These are phyloP conservation scores for Vicia faba DNA, from an alignment of 306 rosid species.

Conservation along the genomic window DNA sequence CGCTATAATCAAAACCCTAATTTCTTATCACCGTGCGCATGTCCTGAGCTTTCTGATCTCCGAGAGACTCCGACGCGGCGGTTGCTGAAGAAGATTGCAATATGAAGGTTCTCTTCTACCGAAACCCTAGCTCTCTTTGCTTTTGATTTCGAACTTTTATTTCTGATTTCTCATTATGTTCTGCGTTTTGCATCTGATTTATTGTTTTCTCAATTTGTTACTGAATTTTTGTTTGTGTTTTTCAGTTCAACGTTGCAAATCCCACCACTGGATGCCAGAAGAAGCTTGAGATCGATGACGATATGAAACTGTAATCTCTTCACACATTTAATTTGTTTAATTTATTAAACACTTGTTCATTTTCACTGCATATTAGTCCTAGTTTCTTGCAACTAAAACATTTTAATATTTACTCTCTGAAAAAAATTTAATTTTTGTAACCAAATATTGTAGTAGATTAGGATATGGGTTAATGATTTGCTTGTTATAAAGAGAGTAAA, in stretches of 20 bases:
- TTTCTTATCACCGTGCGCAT: constrained; percentile 9
- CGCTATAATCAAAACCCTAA: constrained; percentile 22
- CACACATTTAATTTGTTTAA: too few species aligned
- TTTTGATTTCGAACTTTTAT: too few species aligned
- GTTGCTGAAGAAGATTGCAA: constrained; percentile 20
- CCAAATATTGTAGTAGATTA: background rate
- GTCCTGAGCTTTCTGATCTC: background rate
- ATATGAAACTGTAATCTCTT: constrained; percentile 40
- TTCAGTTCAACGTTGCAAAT: constrained; percentile 47
- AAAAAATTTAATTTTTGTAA: background rate
- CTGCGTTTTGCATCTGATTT: background rate
- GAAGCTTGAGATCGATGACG: constrained; percentile 52
- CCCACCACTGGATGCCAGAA: constrained; percentile 57
- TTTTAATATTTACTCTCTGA: background rate
- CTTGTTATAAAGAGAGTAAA: background rate
- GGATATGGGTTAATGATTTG: background rate
- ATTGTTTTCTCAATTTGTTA: background rate
- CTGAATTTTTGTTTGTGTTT: background rate
- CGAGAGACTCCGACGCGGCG: constrained; percentile 28
- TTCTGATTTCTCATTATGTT: background rate
- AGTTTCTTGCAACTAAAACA: background rate
- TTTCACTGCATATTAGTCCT: background rate
- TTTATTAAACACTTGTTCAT: background rate
- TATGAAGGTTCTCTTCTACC: constrained; percentile 32
- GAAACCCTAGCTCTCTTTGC: background rate